Evolutionary conservation across 2,329 filamentous ascomycete genomes (phyloP), one percentile per base, ranked within the genome.

Genomic region (Diaporthe caulivora): DNA sequence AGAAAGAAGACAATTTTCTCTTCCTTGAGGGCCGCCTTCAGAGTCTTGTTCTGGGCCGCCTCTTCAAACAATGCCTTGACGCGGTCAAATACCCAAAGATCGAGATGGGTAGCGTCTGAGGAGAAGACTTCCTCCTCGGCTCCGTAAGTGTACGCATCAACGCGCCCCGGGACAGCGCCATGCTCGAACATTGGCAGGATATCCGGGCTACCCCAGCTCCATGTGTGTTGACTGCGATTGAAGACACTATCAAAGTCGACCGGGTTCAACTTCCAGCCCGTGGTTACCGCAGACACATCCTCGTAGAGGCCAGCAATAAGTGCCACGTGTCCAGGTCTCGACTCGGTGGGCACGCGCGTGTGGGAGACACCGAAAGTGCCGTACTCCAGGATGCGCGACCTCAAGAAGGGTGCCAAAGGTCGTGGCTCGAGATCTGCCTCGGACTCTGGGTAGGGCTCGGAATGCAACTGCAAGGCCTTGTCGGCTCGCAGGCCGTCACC

Each of bases 181-280:
- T 95, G 90, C 80, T 97, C 92, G 81, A 99, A 99, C 97, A 99
- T 99, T 71, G 94, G 94, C 77, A 99, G 84, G 79, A 99, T 99
- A 83, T 99, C 97, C 1, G 97, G 97, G 80, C 95, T 98, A 2
- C 97, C 97, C 97, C 97, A 99, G 82, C 95, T 98, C 97, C 97
- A 99, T 10, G 97, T 99, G 84, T 99, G 97, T 58, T 93, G 89
- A 81, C 96, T 98, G 76, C 94, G 91, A 82, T 99, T 99, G 89
- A 99, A 99, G 15, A 99, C 95, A 80, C 96, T 98, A 85, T 99
- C 97, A 80, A 99, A 99, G 81, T 98, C 94, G 80, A 99, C 97
- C 0, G 97, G 97, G 81, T 99, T 99, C 78, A 98, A 86, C 84
- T 99, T 98, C 97, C 97, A 99, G 21, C 97, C 97, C 1, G 97